Percentiles rank a stretch among this genome's conserved stretches.
Conservation (phyloP, 805 yeast species). For the Isabelozyma rhagii region DNA sequence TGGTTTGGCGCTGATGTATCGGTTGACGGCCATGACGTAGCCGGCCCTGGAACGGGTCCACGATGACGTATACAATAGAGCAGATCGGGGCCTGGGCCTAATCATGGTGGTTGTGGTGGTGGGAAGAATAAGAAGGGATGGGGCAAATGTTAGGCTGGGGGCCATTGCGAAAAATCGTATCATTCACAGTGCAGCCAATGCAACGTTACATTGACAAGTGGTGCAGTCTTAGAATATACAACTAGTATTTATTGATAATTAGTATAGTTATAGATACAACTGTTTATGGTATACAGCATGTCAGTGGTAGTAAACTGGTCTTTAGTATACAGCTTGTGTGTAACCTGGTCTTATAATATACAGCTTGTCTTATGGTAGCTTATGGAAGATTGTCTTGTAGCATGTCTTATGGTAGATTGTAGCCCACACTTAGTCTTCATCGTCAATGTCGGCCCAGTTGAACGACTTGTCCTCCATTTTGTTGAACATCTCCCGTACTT, state of each 20-base stretch:
- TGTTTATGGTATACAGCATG: too few relatives aligned
- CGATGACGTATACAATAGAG: background rate
- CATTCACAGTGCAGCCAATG: background rate
- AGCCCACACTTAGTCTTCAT: constrained; percentile 4
- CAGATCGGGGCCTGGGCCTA: background rate
- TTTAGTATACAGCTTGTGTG: background rate
- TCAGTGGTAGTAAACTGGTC: too few relatives aligned
- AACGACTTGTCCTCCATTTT: constrained; percentile 23
- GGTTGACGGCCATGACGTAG: background rate
- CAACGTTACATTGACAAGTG: background rate
- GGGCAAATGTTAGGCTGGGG: background rate
- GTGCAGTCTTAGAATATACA: too few relatives aligned
- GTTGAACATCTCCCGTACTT: constrained; percentile 24
- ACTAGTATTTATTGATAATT: too few relatives aligned
- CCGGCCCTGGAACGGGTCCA: background rate
- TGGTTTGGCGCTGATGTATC: too few relatives aligned
- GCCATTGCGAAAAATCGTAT: background rate
- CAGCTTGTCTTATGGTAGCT: background rate
- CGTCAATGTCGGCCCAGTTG: constrained; percentile 34
- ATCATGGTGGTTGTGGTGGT: background rate
- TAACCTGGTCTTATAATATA: too few relatives aligned
- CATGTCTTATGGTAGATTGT: too few relatives aligned
- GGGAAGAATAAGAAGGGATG: background rate
- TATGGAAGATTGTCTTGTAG: too few relatives aligned
- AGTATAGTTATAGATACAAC: too few relatives aligned